A percentile compares a stretch with the other conserved stretches of the same genome.
phyloP scores from a whole-genome alignment of 1,284 basidiomycete species.

The Hortiboletus rubellus region DNA sequence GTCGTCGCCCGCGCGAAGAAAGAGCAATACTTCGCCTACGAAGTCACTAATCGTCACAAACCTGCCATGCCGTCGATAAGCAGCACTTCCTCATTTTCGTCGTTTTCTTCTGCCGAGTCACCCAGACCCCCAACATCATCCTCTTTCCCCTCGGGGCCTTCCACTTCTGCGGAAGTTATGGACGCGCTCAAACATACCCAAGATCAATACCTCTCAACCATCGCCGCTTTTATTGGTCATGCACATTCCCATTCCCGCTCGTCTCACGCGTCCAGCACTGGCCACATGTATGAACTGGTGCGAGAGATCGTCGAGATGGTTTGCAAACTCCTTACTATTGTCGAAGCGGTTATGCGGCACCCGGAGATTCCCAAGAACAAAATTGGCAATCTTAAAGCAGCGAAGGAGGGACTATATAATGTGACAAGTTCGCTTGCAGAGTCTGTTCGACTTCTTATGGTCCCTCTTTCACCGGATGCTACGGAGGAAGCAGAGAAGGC shows the following conservation, averaged over 20 bases:
- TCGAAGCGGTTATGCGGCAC: conserved; percentile 83
- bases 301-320: conserved; percentile 93
- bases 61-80: conserved; percentile 53
- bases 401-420: conserved; percentile 83
- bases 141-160: conserved; percentile 68
- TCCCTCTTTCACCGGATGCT: conserved; percentile 48
- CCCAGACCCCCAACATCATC: conserved; percentile 46
- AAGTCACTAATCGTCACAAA: conserved; percentile 40
- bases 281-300: conserved; percentile 91
- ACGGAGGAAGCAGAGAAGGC: conserved; percentile 84
- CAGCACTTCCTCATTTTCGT: conserved; percentile 64
- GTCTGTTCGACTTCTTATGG: conserved; percentile 73
- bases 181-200: conserved; percentile 75
- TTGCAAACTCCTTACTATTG: conserved; percentile 87
- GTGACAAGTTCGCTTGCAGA: conserved; percentile 88
- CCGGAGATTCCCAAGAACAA: conserved; percentile 58
- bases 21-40: conserved; percentile 35
- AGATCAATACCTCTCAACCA: conserved; percentile 88
- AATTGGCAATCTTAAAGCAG: conserved; percentile 59
- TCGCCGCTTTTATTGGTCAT: conserved; percentile 96
- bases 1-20: conserved; percentile 31
- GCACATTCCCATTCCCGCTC: conserved; percentile 89
- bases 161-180: conserved; percentile 63
- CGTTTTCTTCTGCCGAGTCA: conserved; percentile 50
- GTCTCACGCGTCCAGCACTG: conserved; percentile 89